Base-by-base conservation (phyloP, 1,284 basidiomycete species). In the Uromyces viciae-fabae region DNA sequence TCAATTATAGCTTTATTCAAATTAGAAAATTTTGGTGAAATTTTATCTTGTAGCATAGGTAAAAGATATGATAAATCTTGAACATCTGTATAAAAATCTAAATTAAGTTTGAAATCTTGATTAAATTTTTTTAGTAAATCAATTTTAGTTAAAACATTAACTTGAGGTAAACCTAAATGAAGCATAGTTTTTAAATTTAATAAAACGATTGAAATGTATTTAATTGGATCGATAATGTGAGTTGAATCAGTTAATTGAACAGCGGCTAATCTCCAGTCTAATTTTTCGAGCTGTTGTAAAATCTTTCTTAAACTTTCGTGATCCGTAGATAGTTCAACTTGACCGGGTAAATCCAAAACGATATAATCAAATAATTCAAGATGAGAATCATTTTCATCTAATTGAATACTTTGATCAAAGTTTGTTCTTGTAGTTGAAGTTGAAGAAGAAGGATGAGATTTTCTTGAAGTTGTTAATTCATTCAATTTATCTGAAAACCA, bases 51-150 rank as follows among this genome's bases (percentile, higher is more conserved):
- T 25, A 98, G 90, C 0, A 90, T 88, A 81, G 91, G 92, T 83
- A 93, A 90, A 7, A 99, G 90, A 86, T 98, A 93, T 0, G 92
- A 92, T 0, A 99, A 88, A 86, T 99, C 95, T 87, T 98, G 95
- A 0, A 97, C 96, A 86, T 99, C 94, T 56, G 97, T 98, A 86
- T 99, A 99, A 86, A 94, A 99, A 83, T 96, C 94, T 58, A 99
- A 91, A 84, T 96, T 97, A 88, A 99, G 98, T 52, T 95, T 93
- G 64, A 97, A 89, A 82, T 96, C 92, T 22, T 94, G 95, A 83
- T 95, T 95, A 83, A 92, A 90, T 19, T 90, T 88, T 22, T 82
- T 83, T 25, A 99, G 88, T 31, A 98, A 88, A 87, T 99, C 97
- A 76, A 99, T 90, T 87, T 99, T 99, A 43, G 93, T 95, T 19